Conservation (phyloP, 805 yeast genomes). For the Wickerhamomyces mucosus region DNA sequence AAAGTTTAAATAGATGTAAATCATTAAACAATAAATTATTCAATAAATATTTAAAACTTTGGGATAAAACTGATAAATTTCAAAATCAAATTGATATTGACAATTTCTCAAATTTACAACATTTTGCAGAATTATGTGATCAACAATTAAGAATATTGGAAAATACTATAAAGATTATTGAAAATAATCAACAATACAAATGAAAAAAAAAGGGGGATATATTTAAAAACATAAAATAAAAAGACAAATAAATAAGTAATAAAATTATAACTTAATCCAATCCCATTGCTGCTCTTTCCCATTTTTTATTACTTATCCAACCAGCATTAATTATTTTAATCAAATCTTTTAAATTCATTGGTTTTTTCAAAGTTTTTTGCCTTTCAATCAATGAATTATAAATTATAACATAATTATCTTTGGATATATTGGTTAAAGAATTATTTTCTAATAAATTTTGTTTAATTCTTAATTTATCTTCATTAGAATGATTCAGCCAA, state of each 20-base stretch:
- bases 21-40: too few relatives aligned
- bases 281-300: constrained; percentile 46
- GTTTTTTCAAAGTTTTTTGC: constrained; percentile 54
- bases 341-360: constrained; percentile 68
- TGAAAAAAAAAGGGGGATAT: background rate
- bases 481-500: constrained; percentile 46
- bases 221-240: too few relatives aligned
- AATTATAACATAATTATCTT: constrained; percentile 47
- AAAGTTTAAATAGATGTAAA: too few relatives aligned
- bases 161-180: constrained; percentile 32
- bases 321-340: constrained; percentile 69
- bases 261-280: constrained; percentile 10
- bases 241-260: constrained; percentile 1
- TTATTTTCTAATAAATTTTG: constrained; percentile 14
- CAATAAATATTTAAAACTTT: too few relatives aligned
- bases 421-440: constrained; percentile 22
- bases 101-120: constrained; percentile 31
- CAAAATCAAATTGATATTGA: too few relatives aligned
- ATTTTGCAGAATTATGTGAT: constrained; percentile 59
- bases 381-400: constrained; percentile 65
- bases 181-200: constrained; percentile 15
- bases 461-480: constrained; percentile 9
- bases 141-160: constrained; percentile 67
- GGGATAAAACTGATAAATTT: too few relatives aligned
- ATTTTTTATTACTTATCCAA: constrained; percentile 72